Base-by-base conservation (phyloP, 371 early-diverging fungal genomes). In the Lichtheimia hyalospora region DNA sequence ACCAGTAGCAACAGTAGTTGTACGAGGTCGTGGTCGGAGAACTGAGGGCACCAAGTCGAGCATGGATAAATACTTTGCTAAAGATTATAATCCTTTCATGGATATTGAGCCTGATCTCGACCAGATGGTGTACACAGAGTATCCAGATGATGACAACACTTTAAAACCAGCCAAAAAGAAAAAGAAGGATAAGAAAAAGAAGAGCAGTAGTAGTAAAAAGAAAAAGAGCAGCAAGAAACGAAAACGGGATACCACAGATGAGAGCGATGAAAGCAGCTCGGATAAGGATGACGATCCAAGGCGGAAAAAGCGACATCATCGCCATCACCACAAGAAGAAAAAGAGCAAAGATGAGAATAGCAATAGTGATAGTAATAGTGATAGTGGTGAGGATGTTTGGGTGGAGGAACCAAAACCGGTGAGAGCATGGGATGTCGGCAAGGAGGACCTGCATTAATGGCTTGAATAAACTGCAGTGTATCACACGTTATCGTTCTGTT, bases 61-160 rank as follows among this genome's bases (percentile, higher is more conserved):
- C 5, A 87, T 92, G 81, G 91, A 92, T 68, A 87, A 86, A 61
- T 88, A 86, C 55, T 92, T 92, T 71, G 70, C 81, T 21, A 66
- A 79, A 10, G 75, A 71, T 12, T 92, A 90, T 70, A 82, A 90
- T 69, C 91, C 92, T 23, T 60, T 64, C 18, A 58, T 81, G 14
- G 92, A 92, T 64, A 72, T 79, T 10, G 83, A 79, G 68, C 76
- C 68, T 2, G 83, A 84, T 59, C 64, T 67, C 28, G 79, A 73
- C 51, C 52, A 82, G 63, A 54, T 72, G 52, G 61, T 65, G n/a
- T 71, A 68, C 60, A 71, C 80, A 25, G 60, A 73, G 6, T 73
- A 53, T 62, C 58, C 6, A 16, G 21, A 44, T 42, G 24, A 56
- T 40, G 51, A 57, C 61, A 25, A 41, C n/a, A 12, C 46, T 10